These are phyloP conservation scores for Mimosa bimucronata DNA, from an alignment of 306 rosid genomes.

Conservation along the genomic window DNA sequence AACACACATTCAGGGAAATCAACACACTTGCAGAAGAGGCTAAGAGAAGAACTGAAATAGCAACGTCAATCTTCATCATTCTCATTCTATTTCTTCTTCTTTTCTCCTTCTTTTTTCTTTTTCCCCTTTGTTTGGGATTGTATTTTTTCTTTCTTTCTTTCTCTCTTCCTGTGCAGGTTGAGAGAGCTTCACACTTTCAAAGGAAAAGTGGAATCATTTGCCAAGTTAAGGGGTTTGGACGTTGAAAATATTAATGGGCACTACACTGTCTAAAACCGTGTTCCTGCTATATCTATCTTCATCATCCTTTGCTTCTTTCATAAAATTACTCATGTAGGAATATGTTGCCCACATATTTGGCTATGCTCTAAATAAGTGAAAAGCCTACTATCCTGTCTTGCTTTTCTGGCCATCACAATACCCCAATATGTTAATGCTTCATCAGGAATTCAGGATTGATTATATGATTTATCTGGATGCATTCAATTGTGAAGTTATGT, in stretches of 20 bases:
- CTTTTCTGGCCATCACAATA: not conserved
- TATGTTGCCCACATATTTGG: not conserved
- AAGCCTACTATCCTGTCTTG: not conserved
- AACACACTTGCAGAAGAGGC: slow-evolving; percentile 81
- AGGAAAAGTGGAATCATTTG: slow-evolving; percentile 72
- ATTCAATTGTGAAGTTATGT: not conserved
- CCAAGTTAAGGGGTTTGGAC: slow-evolving; percentile 68
- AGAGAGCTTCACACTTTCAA: slow-evolving; percentile 85
- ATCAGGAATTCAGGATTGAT: not conserved
- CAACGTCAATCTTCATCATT: slow-evolving; percentile 52
- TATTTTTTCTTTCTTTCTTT: not conserved
- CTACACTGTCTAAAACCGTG: slow-evolving; percentile 48
- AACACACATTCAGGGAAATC: slow-evolving; percentile 58
- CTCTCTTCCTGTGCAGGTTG: slow-evolving; percentile 50
- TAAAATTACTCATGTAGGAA: not conserved
- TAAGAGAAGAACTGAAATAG: slow-evolving; percentile 71
- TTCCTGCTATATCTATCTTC: not conserved
- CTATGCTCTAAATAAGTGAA: not conserved
- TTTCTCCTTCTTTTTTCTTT: not conserved
- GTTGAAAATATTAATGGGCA: slow-evolving; percentile 71
- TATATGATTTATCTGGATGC: not conserved
- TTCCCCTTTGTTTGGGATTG: too few species aligned
- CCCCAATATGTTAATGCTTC: not conserved
- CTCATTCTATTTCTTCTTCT: not conserved
- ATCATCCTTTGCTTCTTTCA: not conserved